These are phyloP conservation scores for Suhomyces prunicola DNA, from an alignment of 805 yeast species.

Conservation along the genomic window DNA sequence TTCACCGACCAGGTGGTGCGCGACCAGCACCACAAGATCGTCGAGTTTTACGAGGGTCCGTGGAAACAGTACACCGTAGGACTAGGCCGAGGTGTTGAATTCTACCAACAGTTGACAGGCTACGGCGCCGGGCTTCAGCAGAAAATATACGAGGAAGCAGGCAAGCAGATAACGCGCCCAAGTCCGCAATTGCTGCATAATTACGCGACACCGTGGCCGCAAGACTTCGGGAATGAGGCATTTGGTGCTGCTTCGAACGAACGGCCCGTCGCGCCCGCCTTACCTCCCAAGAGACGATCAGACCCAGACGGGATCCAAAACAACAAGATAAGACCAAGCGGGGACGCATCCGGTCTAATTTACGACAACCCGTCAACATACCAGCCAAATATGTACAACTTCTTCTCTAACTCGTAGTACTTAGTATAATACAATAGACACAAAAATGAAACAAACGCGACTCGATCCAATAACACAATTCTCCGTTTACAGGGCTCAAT, in stretches of 20 bases:
- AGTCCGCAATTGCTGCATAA: neutral
- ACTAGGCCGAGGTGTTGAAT: conserved; percentile 54
- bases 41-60: conserved; percentile 45
- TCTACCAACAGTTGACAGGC: conserved; percentile 53
- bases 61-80: conserved; percentile 64
- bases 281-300: neutral
- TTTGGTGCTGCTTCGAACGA: neutral
- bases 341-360: conserved; percentile 14
- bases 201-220: neutral
- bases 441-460: neutral
- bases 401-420: conserved; percentile 24
- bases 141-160: neutral
- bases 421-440: neutral
- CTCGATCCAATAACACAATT: neutral
- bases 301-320: neutral
- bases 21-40: conserved; percentile 34
- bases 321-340: neutral
- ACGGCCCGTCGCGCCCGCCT: neutral
- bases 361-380: conserved; percentile 43
- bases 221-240: neutral
- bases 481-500: neutral
- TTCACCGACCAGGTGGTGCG: conserved; percentile 32
- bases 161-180: neutral
- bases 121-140: conserved; percentile 14
- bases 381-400: conserved; percentile 46